Conservation (phyloP, 352 stramenopile genomes). For the Pythium aristosporum region DNA sequence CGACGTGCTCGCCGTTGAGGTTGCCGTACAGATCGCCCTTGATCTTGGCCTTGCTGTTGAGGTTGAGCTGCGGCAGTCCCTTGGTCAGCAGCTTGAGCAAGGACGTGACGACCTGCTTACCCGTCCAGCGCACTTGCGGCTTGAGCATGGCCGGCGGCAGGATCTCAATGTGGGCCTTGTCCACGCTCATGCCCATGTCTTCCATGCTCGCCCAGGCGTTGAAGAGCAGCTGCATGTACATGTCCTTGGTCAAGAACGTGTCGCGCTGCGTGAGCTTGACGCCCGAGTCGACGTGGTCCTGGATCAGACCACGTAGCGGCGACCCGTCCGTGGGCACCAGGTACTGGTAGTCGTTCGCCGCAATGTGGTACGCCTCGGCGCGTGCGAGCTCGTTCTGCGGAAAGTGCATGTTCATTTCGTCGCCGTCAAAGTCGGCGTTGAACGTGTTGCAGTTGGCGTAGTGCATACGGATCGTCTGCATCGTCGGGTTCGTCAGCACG, state of each 20-base stretch:
- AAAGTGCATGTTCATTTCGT: constrained; percentile 99
- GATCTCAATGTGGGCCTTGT: constrained; percentile 92
- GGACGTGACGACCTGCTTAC: constrained; percentile 98
- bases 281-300: constrained; percentile 98
- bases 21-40: constrained; percentile 94
- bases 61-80: constrained; percentile 87
- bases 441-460: constrained; percentile 99
- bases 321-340: constrained; percentile 97
- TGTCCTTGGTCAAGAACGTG: constrained; percentile 97
- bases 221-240: constrained; percentile 98
- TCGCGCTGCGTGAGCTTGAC: constrained; percentile 98
- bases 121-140: constrained; percentile 96
- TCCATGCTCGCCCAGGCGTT: constrained; percentile 95
- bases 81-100: constrained; percentile 95
- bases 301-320: constrained; percentile 98
- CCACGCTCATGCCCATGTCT: constrained; percentile 86
- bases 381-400: constrained; percentile 98
- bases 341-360: constrained; percentile 98
- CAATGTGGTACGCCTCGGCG: constrained; percentile 97
- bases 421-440: constrained; percentile 99
- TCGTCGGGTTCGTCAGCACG: constrained; percentile 95
- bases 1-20: constrained; percentile 94
- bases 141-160: constrained; percentile 98
- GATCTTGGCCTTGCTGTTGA: constrained; percentile 97
- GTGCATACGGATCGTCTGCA: constrained; percentile 99